phyloP scores from a whole-genome alignment of 257 asterid species.

The Solanum infundibuliforme region DNA sequence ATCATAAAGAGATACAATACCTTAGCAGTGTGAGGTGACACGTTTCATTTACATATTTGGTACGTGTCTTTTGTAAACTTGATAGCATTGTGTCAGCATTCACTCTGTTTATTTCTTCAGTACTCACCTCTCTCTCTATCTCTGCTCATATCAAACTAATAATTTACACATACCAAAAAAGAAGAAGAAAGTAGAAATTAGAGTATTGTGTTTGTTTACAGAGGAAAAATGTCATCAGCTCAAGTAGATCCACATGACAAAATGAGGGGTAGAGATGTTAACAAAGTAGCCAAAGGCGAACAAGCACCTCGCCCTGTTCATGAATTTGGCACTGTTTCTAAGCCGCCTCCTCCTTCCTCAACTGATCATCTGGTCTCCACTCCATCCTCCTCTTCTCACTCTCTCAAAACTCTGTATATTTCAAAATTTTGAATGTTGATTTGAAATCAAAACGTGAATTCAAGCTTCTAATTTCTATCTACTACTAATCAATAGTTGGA shows the following conservation, averaged over 20 bases:
- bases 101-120: neutral
- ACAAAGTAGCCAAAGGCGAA: slow-evolving; percentile 35
- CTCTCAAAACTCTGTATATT: neutral
- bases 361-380: slow-evolving; percentile 16
- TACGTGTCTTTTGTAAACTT: neutral
- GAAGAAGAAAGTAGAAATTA: neutral
- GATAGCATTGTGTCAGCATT: neutral
- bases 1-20: neutral
- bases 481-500: too few species aligned
- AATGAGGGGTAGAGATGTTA: slow-evolving; percentile 34
- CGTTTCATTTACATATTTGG: neutral
- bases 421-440: neutral
- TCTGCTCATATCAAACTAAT: neutral
- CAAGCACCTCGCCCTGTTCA: slow-evolving; percentile 39
- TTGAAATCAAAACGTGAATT: neutral
- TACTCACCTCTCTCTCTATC: neutral
- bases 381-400: neutral
- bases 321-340: slow-evolving; percentile 23
- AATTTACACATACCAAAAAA: neutral
- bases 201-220: neutral
- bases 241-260: slow-evolving; percentile 32
- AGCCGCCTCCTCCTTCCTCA: slow-evolving; percentile 39
- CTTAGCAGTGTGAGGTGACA: neutral
- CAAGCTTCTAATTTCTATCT: neutral
- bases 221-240: slow-evolving; percentile 10